A percentile compares a stretch with the other conserved stretches of the same genome.
phyloP scores from a whole-genome alignment of 2,329 filamentous ascomycete genomes.

The Tympanopsis confertula region DNA sequence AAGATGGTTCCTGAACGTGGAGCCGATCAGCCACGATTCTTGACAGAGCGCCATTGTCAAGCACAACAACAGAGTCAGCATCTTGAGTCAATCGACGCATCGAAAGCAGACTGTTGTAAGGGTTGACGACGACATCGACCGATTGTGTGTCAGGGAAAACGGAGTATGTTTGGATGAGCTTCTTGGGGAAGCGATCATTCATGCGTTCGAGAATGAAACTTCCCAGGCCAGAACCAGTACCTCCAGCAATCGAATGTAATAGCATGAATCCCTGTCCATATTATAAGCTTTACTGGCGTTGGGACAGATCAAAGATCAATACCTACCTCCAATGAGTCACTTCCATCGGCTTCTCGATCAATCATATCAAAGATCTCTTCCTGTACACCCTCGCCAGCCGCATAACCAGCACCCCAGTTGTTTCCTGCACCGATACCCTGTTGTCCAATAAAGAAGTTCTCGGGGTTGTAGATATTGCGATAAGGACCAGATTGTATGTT shows the following conservation, averaged over 20 bases:
- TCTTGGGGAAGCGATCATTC: constrained; percentile 96
- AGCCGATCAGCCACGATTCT: constrained; percentile 88
- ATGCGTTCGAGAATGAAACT: constrained; percentile 89
- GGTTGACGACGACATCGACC: constrained; percentile 89
- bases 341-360: constrained; percentile 93
- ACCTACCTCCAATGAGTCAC: constrained; percentile 84
- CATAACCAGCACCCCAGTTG: constrained; percentile 96
- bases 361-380: constrained; percentile 99
- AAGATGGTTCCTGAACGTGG: constrained; percentile 89
- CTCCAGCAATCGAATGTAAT: constrained; percentile 92
- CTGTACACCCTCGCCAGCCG: constrained; percentile 79
- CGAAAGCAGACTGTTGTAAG: constrained; percentile 90
- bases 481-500: constrained; percentile 87
- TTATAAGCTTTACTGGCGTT: constrained; percentile 8
- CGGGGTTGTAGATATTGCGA: constrained; percentile 97
- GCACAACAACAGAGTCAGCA: constrained; percentile 84
- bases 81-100: constrained; percentile 89
- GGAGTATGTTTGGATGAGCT: constrained; percentile 97
- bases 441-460: constrained; percentile 96
- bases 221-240: constrained; percentile 89
- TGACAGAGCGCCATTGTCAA: constrained; percentile 89
- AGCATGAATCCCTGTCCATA: constrained; percentile 78
- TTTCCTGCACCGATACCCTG: constrained; percentile 89
- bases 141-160: constrained; percentile 90
- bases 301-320: too few relatives aligned